Evolutionary conservation across 2,329 filamentous ascomycete genomes (phyloP).

Genomic region (Teratosphaeria epicoccoides): DNA sequence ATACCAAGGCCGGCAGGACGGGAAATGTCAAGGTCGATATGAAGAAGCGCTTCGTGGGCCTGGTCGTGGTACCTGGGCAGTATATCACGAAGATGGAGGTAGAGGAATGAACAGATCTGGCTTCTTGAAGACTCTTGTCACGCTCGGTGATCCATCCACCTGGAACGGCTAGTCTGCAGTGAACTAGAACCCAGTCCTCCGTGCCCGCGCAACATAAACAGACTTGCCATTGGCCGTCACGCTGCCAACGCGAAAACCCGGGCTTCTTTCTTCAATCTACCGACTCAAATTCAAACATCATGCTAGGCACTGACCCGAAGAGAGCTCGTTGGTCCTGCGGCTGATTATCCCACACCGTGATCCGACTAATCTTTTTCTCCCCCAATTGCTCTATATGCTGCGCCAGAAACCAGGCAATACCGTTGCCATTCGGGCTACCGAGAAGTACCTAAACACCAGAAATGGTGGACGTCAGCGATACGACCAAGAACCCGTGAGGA

Average conservation of each 20-base stretch:
- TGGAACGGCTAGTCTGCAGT: too few species aligned
- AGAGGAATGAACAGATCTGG: conserved; percentile 45
- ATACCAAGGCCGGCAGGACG: conserved; percentile 18
- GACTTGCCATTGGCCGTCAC: too few species aligned
- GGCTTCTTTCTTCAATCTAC: background rate
- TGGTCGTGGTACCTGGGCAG: conserved; percentile 80
- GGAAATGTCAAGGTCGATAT: conserved; percentile 54
- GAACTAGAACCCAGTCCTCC: too few species aligned
- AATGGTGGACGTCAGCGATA: background rate
- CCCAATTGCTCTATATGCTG: conserved; percentile 6
- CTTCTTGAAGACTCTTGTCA: too few species aligned
- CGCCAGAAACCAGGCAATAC: conserved; percentile 10
- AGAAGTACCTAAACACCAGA: conserved; percentile 5
- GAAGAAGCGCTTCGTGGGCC: conserved; percentile 74
- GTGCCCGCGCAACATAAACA: too few species aligned
- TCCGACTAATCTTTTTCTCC: conserved; percentile 6
- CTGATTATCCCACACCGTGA: conserved; percentile 6
- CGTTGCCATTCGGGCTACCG: conserved; percentile 6
- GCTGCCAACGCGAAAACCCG: too few species aligned
- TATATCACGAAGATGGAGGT: conserved; percentile 82
- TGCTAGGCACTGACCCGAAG: conserved; percentile 3
- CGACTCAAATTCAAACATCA: conserved; percentile 11
- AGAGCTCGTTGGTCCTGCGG: background rate
- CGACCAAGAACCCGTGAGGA: background rate
- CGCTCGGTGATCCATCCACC: too few species aligned